Base-by-base conservation (phyloP, 2,329 filamentous ascomycete species). In the Cordyceps militaris region DNA sequence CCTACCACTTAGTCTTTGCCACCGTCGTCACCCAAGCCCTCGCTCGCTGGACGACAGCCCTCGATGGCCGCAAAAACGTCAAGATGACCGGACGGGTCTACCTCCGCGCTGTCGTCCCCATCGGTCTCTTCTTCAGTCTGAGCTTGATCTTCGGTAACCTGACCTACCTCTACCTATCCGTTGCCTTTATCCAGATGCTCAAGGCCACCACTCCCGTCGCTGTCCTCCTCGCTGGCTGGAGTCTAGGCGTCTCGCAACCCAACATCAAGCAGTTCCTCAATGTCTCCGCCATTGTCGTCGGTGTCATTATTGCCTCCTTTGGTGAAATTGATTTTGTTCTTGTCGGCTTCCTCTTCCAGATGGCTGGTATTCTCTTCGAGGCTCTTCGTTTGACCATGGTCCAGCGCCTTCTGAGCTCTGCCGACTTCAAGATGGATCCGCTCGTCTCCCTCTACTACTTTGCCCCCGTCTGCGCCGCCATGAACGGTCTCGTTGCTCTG, bases 131-230 rank as follows among this genome's bases (percentile, higher is more conserved):
- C 78, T 97, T 97, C 85, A 94, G 89, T 71, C 78, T 97, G 78
- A 94, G 88, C 74, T 82, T 97, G 78, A 97, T 97, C 71, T 97
- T 91, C 75, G 91, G 92, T 70, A 97, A 97, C 78, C 76, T 96
- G 75, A 91, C 93, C 66, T 97, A 97, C 71, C 83, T 97, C 57
- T 96, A 97, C 75, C 84, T 97, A 60, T 94, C 88, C 64, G 93
- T 97, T 60, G 89, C 93, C 61, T 97, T 97, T 74, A 97, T 97
- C 68, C 93, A 97, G 80, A 97, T 97, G 93, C 86, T 97, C 73
- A 97, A 97, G 88, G 94, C 94, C 64, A 97, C 91, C 46, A 97
- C 90, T 28, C 94, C 94, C 16, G 92, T 97, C 60, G 92, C 91
- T 55, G 92, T 97, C 54, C 84, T 99, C 38, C 75, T 97, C 64